These are phyloP conservation scores for Prunus davidiana DNA, from an alignment of 306 rosid species.

Conservation along the genomic window DNA sequence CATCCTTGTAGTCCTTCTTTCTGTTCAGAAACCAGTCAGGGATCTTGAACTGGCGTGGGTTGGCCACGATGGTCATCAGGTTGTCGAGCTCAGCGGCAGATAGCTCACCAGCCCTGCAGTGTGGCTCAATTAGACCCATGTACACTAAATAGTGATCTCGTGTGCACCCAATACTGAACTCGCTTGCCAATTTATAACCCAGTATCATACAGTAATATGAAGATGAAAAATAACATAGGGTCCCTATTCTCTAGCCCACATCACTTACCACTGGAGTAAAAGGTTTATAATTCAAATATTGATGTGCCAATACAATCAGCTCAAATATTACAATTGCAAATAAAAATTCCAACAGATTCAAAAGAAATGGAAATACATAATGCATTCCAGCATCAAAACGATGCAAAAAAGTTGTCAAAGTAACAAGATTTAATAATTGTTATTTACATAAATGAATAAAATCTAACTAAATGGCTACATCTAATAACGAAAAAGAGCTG, in stretches of 20 bases:
- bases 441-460: neutral
- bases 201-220: neutral
- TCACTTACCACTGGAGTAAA: neutral
- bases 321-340: neutral
- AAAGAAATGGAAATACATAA: neutral
- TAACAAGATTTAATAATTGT: neutral
- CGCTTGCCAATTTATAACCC: neutral
- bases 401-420: neutral
- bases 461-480: neutral
- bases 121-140: neutral
- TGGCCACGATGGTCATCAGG: constrained; percentile 54
- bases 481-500: neutral
- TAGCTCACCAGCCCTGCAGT: constrained; percentile 67
- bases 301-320: neutral
- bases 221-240: neutral
- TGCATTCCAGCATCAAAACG: neutral
- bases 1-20: constrained; percentile 80
- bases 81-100: constrained; percentile 58
- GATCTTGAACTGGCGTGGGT: constrained; percentile 70
- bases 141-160: neutral
- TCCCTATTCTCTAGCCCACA: neutral
- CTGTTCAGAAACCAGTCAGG: constrained; percentile 82
- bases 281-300: neutral
- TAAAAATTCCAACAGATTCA: neutral
- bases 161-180: neutral